A percentile compares a stretch with the other conserved stretches of the same genome.
Evolutionary conservation across 2,329 filamentous ascomycete genomes (phyloP).

Genomic region (Trichoderma aggressivum): DNA sequence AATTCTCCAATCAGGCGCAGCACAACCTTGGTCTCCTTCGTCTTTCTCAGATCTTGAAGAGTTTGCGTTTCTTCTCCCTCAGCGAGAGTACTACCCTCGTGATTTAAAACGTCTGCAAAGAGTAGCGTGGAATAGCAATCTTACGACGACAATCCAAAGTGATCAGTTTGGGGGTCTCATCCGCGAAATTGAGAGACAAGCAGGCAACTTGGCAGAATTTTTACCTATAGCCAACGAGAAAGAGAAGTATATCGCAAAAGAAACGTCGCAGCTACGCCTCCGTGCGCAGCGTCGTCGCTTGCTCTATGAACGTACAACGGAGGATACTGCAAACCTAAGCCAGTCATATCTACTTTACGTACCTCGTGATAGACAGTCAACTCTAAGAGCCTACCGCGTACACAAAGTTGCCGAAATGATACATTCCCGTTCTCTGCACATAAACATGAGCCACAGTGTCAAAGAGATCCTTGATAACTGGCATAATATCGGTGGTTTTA

Average conservation of each 20-base stretch:
- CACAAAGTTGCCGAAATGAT: neutral
- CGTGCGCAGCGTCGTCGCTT: neutral
- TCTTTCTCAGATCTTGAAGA: constrained; percentile 9
- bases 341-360: neutral
- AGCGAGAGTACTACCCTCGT: constrained; percentile 37
- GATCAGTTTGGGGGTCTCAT: constrained; percentile 26
- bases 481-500: neutral
- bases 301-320: neutral
- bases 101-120: constrained; percentile 34
- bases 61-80: constrained; percentile 25
- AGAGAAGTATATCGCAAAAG: neutral
- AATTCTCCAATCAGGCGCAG: constrained; percentile 46
- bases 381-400: neutral
- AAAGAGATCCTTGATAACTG: neutral
- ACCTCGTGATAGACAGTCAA: neutral
- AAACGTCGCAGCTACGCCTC: neutral
- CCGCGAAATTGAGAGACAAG: neutral
- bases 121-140: constrained; percentile 30
- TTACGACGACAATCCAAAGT: constrained; percentile 37
- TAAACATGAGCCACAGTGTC: neutral
- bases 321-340: neutral
- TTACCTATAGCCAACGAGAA: neutral
- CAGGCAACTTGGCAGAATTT: neutral
- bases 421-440: neutral
- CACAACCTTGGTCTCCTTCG: constrained; percentile 47